Evolutionary conservation across 2,329 filamentous ascomycete species (phyloP), one percentile per base, ranked within the genome.

Genomic region (Grosmannia clavigera): DNA sequence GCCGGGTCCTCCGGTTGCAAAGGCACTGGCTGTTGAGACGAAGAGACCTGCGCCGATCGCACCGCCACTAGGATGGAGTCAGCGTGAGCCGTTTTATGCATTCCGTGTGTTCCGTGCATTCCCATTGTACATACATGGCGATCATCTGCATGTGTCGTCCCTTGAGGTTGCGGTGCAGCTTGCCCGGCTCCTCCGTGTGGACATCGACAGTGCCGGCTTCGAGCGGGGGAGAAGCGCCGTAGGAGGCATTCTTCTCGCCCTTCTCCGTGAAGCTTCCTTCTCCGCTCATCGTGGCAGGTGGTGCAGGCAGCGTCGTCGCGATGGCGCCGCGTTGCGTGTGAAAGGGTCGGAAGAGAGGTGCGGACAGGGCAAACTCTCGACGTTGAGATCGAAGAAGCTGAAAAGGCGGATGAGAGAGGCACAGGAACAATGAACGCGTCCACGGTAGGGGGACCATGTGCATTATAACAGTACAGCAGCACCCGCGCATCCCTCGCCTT

Each of bases 1-100:
- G 3, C 70, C 74, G 16, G 85, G 86, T 29, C 85, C 86, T 67
- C 84, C 85, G n/a, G 70, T 74, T 27, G 76, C 73, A 58, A 88
- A 72, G 46, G 84, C 83, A 54, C 70, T 70, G 56, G 84, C 85
- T 2, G 84, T 85, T 55, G 84, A 81, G 60, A 90, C 84, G 69
- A 90, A 90, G 9, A 90, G 77, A 74, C 87, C 86, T 64, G 74
- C 74, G 61, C 75, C 74, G 53, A 77, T 76, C 14, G 75, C 71
- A 66, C 74, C 75, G 58, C 73, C 73, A 16, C 29, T 48, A 27
- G 27, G 16, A 50, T 7, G 16, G 19, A 25, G 35, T 25, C 9
- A 22, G 33, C 5, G 27, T 12, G 38, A 19, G 14, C 16, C 22
- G 12, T n/a, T 19, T 10, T 35, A 7, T n/a, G 16, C 14, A 46